Evolutionary conservation across 495 filamentous ascomycete genomes (phyloP).

Genomic region (Hypoxylon perforatum): DNA sequence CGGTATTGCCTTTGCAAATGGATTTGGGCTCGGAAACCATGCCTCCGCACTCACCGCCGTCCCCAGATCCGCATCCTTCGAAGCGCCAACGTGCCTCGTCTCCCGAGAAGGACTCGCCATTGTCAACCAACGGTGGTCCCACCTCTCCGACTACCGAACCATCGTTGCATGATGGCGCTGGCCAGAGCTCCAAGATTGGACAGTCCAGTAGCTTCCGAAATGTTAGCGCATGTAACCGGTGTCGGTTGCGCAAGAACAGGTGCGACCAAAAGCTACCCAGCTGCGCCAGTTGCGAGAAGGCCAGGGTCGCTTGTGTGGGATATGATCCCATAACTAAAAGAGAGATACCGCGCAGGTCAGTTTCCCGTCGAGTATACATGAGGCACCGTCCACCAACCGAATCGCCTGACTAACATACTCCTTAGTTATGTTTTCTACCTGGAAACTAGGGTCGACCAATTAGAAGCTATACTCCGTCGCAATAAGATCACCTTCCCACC

Average conservation of each 20-base stretch:
- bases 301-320: constrained; percentile 86
- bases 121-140: constrained; percentile 43
- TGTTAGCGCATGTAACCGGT: constrained; percentile 94
- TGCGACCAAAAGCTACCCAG: constrained; percentile 93
- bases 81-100: constrained; percentile 64
- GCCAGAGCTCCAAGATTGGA: constrained; percentile 50
- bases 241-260: constrained; percentile 89
- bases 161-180: constrained; percentile 41
- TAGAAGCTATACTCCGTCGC: constrained; percentile 79
- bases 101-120: constrained; percentile 59
- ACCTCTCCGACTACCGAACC: constrained; percentile 52
- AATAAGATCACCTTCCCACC: constrained; percentile 78
- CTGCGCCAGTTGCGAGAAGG: constrained; percentile 92
- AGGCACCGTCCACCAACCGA: constrained; percentile 2
- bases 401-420: constrained; percentile 32
- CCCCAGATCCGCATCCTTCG: constrained; percentile 56
- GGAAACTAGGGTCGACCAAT: constrained; percentile 83
- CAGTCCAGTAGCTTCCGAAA: constrained; percentile 80
- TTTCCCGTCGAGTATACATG: constrained; percentile 16
- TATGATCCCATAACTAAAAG: constrained; percentile 96
- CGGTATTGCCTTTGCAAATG: constrained; percentile 33
- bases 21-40: constrained; percentile 46
- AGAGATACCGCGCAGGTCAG: constrained; percentile 85
- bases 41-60: constrained; percentile 55
- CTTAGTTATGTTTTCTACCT: constrained; percentile 92